Evolutionary conservation across 768 basidiomycete species (phyloP).

Genomic region (Boletellus ananiceps): DNA sequence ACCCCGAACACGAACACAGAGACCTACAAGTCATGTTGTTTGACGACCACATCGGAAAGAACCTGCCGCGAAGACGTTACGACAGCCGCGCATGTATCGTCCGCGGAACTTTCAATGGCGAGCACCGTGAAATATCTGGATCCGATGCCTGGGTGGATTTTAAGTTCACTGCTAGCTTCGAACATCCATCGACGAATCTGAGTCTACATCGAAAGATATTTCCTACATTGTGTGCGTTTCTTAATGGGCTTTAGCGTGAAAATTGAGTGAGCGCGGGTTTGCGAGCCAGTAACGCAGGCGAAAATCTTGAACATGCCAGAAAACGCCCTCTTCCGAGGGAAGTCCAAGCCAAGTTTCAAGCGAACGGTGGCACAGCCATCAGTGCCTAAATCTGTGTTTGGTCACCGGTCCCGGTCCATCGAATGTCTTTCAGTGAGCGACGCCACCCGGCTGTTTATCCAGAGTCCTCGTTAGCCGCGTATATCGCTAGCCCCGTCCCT

Average conservation of each 20-base stretch:
- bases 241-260: background rate
- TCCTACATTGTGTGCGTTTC: background rate
- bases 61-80: constrained; percentile 67
- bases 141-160: background rate
- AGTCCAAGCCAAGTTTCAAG: too few species aligned
- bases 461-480: too few species aligned
- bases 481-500: too few species aligned
- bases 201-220: background rate
- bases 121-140: constrained; percentile 53
- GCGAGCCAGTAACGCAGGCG: background rate
- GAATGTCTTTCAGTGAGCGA: too few species aligned
- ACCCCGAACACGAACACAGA: background rate
- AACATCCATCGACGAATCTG: background rate
- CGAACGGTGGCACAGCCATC: too few species aligned
- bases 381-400: too few species aligned
- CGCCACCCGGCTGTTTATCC: too few species aligned
- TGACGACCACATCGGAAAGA: constrained; percentile 81
- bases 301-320: constrained; percentile 4
- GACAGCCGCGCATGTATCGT: constrained; percentile 90
- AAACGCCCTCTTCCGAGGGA: too few species aligned
- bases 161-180: too few species aligned
- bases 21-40: constrained; percentile 51
- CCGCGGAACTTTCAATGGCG: constrained; percentile 83
- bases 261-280: background rate
- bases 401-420: too few species aligned